Evolutionary conservation across 2,329 filamentous ascomycete species (phyloP).

Genomic region (Ophiosphaerella korrae): DNA sequence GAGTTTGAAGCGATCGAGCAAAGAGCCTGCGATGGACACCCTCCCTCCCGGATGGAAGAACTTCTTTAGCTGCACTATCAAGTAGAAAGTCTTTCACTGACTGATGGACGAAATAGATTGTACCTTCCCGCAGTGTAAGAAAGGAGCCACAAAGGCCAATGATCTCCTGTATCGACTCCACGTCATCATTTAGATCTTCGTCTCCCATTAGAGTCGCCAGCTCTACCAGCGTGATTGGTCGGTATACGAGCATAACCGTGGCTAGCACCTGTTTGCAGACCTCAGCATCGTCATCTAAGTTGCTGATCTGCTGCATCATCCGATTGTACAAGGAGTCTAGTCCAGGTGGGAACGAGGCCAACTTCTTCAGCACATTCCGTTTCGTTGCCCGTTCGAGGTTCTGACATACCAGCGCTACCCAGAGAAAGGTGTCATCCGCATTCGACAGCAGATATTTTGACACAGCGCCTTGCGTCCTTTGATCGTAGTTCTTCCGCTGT

Average conservation of each 20-base stretch:
- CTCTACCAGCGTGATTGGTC: constrained; percentile 6
- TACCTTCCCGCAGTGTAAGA: constrained; percentile 37
- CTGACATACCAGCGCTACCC: background rate
- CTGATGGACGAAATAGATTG: constrained; percentile 22
- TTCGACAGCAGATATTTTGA: no score
- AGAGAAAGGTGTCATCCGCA: background rate
- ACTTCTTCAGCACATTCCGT: constrained; percentile 20
- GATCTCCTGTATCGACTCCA: constrained; percentile 1
- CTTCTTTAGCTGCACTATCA: constrained; percentile 17
- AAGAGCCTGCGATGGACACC: background rate
- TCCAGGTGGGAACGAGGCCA: constrained; percentile 30
- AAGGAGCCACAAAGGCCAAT: constrained; percentile 47
- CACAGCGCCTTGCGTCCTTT: constrained; percentile 14
- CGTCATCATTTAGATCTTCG: background rate
- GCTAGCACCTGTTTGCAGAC: constrained; percentile 45
- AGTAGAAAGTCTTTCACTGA: constrained; percentile 53
- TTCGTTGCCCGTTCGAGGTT: constrained; percentile 28
- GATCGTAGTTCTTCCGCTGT: constrained; percentile 41
- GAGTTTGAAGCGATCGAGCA: constrained; percentile 9
- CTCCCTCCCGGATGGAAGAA: background rate
- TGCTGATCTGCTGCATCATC: constrained; percentile 46
- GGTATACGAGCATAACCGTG: constrained; percentile 22
- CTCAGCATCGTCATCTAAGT: constrained; percentile 4
- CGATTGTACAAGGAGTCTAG: constrained; percentile 46
- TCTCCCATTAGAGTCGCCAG: constrained; percentile 6